Evolutionary conservation across 2,329 filamentous ascomycete genomes (phyloP).

Genomic region (Davidsoniella eucalypti): DNA sequence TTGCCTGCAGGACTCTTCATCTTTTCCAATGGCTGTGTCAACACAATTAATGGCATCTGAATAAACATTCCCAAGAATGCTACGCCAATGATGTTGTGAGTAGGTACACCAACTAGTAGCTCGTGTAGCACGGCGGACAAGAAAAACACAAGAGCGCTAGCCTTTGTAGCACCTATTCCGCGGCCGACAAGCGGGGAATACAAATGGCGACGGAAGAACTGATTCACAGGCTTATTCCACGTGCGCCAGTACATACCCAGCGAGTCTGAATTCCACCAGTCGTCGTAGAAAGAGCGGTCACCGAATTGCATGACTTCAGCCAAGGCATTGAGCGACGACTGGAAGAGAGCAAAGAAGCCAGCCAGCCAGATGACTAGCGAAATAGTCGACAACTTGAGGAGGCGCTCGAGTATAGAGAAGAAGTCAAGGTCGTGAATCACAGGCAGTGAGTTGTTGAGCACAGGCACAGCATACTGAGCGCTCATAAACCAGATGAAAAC

Average conservation of each 20-base stretch:
- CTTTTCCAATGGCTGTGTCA: constrained; percentile 67
- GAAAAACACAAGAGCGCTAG: constrained; percentile 71
- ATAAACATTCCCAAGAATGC: constrained; percentile 90
- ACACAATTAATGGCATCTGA: constrained; percentile 71
- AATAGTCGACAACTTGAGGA: constrained; percentile 92
- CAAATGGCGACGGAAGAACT: constrained; percentile 90
- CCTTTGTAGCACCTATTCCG: constrained; percentile 54
- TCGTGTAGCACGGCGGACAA: constrained; percentile 85
- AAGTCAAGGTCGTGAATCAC: constrained; percentile 72
- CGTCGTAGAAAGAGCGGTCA: constrained; percentile 86
- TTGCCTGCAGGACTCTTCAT: constrained; percentile 60
- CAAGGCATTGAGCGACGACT: constrained; percentile 77
- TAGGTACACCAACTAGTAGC: constrained; percentile 80
- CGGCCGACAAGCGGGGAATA: constrained; percentile 76
- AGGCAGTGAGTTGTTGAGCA: constrained; percentile 75
- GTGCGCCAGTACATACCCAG: constrained; percentile 83
- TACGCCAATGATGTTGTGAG: constrained; percentile 84
- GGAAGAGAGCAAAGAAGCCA: constrained; percentile 93
- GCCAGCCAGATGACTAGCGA: constrained; percentile 93
- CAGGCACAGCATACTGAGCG: constrained; percentile 83
- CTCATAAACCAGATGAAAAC: constrained; percentile 92
- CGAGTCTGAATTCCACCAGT: constrained; percentile 93
- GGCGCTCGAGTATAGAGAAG: constrained; percentile 66
- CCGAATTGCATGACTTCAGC: constrained; percentile 83
- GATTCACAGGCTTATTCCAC: constrained; percentile 96